These are phyloP conservation scores for Lycium barbarum DNA, from an alignment of 257 asterid species.

Conservation along the genomic window DNA sequence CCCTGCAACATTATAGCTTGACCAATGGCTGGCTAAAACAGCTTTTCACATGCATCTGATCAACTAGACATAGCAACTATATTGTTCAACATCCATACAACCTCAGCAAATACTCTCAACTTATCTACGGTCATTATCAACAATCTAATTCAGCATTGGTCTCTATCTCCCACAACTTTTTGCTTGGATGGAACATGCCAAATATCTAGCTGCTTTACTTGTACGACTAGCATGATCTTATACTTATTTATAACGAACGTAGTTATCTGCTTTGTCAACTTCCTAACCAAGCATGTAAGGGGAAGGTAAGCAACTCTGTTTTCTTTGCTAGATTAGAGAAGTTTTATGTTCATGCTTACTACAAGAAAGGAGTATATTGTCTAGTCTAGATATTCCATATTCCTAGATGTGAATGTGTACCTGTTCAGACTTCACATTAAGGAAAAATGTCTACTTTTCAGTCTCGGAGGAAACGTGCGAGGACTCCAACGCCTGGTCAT, in stretches of 20 bases:
- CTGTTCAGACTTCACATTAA: not conserved
- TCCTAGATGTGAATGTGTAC: slow-evolving; percentile 12
- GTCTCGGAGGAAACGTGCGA: slow-evolving; percentile 59
- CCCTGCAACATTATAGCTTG: slow-evolving; percentile 85
- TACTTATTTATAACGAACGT: not conserved
- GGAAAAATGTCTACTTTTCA: slow-evolving; percentile 39
- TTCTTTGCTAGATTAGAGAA: not conserved
- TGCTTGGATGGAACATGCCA: slow-evolving; percentile 30
- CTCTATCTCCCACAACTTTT: slow-evolving; percentile 41
- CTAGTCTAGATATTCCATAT: not conserved
- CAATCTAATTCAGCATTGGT: slow-evolving; percentile 77
- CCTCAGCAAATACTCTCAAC: slow-evolving; percentile 95
- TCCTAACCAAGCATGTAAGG: slow-evolving; percentile 15
- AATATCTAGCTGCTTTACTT: slow-evolving; percentile 27
- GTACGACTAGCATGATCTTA: slow-evolving; percentile 19
- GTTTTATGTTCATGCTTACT: not conserved
- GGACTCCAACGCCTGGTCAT: slow-evolving; percentile 98
- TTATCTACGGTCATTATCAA: slow-evolving; percentile 94
- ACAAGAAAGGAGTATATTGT: not conserved
- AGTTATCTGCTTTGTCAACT: slow-evolving; percentile 23
- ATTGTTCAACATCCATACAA: slow-evolving; percentile 94
- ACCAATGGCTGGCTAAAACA: slow-evolving; percentile 86
- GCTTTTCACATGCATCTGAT: slow-evolving; percentile 94
- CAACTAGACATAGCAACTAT: slow-evolving; percentile 92
- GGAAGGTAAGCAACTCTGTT: slow-evolving; percentile 27